A percentile compares a stretch with the other conserved stretches of the same genome.
Conservation (phyloP, 495 filamentous ascomycete genomes). For the Penicillium dipodomyicola region DNA sequence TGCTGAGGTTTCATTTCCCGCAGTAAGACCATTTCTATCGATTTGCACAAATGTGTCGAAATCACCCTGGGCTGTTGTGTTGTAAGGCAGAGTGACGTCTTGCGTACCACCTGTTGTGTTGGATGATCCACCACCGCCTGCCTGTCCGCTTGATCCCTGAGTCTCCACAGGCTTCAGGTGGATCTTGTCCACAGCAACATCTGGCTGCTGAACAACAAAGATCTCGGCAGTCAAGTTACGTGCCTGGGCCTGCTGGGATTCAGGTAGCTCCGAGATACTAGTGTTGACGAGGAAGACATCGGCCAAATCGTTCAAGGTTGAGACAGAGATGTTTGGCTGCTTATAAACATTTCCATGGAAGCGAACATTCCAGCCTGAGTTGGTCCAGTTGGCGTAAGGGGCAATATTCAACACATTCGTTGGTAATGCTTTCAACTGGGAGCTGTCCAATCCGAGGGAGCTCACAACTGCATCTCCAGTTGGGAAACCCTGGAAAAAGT, state of each 20-base stretch:
- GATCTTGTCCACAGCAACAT: slow-evolving; percentile 58
- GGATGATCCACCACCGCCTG: slow-evolving; percentile 52
- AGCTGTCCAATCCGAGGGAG: slow-evolving; percentile 55
- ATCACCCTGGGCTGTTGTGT: slow-evolving; percentile 64
- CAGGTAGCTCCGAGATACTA: slow-evolving; percentile 55
- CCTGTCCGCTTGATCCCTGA: slow-evolving; percentile 48
- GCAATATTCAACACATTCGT: slow-evolving; percentile 72
- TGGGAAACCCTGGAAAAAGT: slow-evolving; percentile 67
- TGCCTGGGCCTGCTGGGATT: slow-evolving; percentile 60
- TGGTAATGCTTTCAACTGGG: slow-evolving; percentile 57
- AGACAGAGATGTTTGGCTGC: slow-evolving; percentile 61
- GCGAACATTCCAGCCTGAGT: slow-evolving; percentile 68
- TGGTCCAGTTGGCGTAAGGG: slow-evolving; percentile 80
- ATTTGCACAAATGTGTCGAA: slow-evolving; percentile 64
- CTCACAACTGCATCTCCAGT: slow-evolving; percentile 57
- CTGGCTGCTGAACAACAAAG: slow-evolving; percentile 66
- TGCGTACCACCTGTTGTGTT: slow-evolving; percentile 56
- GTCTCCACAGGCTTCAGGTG: slow-evolving; percentile 54
- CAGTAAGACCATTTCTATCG: slow-evolving; percentile 47
- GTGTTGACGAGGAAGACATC: slow-evolving; percentile 67
- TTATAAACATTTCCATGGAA: slow-evolving; percentile 81
- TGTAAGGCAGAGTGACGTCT: slow-evolving; percentile 52
- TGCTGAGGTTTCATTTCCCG: slow-evolving; percentile 58
- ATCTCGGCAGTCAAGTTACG: slow-evolving; percentile 70
- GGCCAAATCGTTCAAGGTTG: slow-evolving; percentile 62